Base-by-base conservation (phyloP, 805 yeast species). In the Sugiyamaella mastotermitis region DNA sequence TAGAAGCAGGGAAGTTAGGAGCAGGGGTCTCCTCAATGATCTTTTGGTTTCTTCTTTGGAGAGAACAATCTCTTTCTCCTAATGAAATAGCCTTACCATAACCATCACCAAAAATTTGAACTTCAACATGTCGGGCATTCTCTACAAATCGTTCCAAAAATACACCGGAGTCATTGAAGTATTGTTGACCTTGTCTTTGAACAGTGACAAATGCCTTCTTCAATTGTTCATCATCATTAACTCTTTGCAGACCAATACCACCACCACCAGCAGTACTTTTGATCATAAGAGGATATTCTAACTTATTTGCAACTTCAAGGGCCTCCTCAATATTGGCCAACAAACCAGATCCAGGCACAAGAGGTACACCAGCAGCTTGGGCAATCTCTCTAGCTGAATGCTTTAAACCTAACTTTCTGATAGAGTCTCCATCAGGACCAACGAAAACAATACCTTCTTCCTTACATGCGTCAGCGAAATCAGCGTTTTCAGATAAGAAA, bases 241-340 rank as follows among this genome's bases (percentile, higher is more conserved):
- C 97, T 57, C 87, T 83, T 61, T 90, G 97, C 51, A 90, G 68
- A 48, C 98, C 98, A 55, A 90, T 90, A 64, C 98, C 98, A 62
- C 98, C 98, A 56, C 98, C 98, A 58, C 98, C 98, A 18, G 97
- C 97, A 45, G 98, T 92, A 18, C 95, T 83, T 63, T 90, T 90
- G 35, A 92, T 84, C 97, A 90, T 90, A 23, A 90, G 76, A 20
- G 97, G 97, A 53, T 85, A 92, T 14, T 69, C 72, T 26, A 90
- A 67, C 51, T 73, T 65, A 13, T 74, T 78, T 11, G 96, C 97
- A 46, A 80, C 74, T 43, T 65, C 70, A 41, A 69, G 67, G 3
- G 97, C 97, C 52, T 83, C 95, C 8, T 71, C 71, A 9, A 88
- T 71, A 45, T 75, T 65, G 1, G 73, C 65, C 25, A 90, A 78